phyloP scores from a whole-genome alignment of 2,329 filamentous ascomycete species.

The Clarireedia paspali region DNA sequence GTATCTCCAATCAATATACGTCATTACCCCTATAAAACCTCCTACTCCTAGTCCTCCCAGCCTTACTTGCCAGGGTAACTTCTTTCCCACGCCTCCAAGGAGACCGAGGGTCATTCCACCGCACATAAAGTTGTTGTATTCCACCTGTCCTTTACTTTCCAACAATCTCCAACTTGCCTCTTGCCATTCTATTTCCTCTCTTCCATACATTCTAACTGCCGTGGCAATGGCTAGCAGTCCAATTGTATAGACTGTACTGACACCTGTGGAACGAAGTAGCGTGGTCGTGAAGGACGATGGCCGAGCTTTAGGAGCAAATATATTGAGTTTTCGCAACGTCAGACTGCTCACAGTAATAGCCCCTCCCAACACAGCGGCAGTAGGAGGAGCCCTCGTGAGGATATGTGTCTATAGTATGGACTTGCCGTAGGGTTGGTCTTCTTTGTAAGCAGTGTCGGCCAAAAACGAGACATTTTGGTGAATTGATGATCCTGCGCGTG shows the following conservation, averaged over 20 bases:
- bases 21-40: conserved; percentile 40
- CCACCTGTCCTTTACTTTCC: conserved; percentile 48
- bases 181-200: conserved; percentile 54
- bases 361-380: conserved; percentile 42
- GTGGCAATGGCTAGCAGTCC: conserved; percentile 38
- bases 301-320: conserved; percentile 1
- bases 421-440: conserved; percentile 50
- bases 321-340: conserved; percentile 18
- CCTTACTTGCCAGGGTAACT: conserved; percentile 30
- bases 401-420: conserved; percentile 54
- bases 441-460: conserved; percentile 47
- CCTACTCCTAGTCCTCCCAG: conserved; percentile 41
- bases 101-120: conserved; percentile 34
- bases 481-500: background rate
- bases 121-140: conserved; percentile 48
- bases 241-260: conserved; percentile 38
- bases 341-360: conserved; percentile 31
- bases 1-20: conserved; percentile 43
- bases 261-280: conserved; percentile 39
- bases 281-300: conserved; percentile 26
- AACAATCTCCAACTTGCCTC: conserved; percentile 55
- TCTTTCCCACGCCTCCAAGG: conserved; percentile 27
- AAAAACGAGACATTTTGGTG: conserved; percentile 43
- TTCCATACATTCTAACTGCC: conserved; percentile 44
- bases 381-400: conserved; percentile 46